Percentiles rank a stretch among this genome's conserved stretches.
phyloP scores from a whole-genome alignment of 768 basidiomycete species.

The Lactarius evosmus region DNA sequence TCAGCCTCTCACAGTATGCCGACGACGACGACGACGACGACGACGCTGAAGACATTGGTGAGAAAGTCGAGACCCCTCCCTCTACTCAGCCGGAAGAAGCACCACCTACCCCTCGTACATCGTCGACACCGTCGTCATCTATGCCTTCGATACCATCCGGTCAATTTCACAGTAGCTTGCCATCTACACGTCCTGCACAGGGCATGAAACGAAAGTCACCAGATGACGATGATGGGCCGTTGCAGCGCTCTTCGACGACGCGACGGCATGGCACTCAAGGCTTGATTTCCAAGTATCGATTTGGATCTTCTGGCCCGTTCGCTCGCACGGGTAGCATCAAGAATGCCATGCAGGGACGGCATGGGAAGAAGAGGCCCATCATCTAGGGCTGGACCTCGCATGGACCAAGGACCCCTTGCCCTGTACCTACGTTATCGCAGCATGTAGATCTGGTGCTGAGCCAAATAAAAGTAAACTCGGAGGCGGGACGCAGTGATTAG shows the following conservation, averaged over 20 bases:
- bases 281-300: constrained; percentile 3
- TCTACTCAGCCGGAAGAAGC: constrained; percentile 1
- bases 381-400: constrained; percentile 32
- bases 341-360: constrained; percentile 35
- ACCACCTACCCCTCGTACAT: not conserved
- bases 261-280: constrained; percentile 5
- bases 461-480: constrained; percentile 18
- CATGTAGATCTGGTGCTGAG: constrained; percentile 15
- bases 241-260: not conserved
- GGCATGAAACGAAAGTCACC: constrained; percentile 44
- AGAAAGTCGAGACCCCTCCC: constrained; percentile 30
- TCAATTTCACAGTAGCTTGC: constrained; percentile 18
- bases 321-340: constrained; percentile 37
- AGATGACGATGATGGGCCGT: constrained; percentile 35
- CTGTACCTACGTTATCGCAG: constrained; percentile 14
- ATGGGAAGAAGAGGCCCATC: constrained; percentile 36
- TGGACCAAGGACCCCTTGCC: constrained; percentile 8
- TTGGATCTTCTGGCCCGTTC: constrained; percentile 36
- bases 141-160: constrained; percentile 15
- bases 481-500: constrained; percentile 35
- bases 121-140: constrained; percentile 12
- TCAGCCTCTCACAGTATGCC: constrained; percentile 41
- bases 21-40: constrained; percentile 44
- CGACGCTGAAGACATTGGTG: constrained; percentile 34
- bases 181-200: constrained; percentile 13